phyloP scores from a whole-genome alignment of 495 filamentous ascomycete genomes.

The Sordaria brevicollis region DNA sequence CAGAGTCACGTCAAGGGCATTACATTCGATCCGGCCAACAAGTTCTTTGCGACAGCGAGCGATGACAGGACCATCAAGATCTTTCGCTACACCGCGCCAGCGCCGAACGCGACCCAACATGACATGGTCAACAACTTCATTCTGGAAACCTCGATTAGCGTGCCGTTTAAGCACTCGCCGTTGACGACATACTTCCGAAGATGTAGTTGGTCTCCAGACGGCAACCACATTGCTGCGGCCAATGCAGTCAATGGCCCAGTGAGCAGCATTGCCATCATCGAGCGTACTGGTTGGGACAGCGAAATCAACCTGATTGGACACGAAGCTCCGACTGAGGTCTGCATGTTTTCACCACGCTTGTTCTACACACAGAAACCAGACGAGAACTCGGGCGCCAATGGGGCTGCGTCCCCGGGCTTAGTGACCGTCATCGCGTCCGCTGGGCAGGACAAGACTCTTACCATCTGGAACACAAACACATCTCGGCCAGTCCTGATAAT shows the following conservation, averaged over 20 bases:
- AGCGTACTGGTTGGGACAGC: conserved; percentile 84
- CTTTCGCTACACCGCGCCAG: conserved; percentile 84
- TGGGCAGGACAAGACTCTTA: conserved; percentile 90
- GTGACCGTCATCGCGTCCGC: conserved; percentile 95
- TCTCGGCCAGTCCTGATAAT: conserved; percentile 80
- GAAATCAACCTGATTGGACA: conserved; percentile 97
- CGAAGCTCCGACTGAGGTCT: conserved; percentile 93
- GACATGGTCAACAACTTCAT: conserved; percentile 94
- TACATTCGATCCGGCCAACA: conserved; percentile 96
- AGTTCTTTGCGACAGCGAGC: conserved; percentile 96
- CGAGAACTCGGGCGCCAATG: conserved; percentile 26
- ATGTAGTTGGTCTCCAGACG: conserved; percentile 95
- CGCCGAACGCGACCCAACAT: conserved; percentile 83
- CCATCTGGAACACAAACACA: conserved; percentile 93
- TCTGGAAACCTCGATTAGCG: conserved; percentile 74
- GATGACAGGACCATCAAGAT: conserved; percentile 96
- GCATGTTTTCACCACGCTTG: conserved; percentile 86
- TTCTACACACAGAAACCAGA: conserved; percentile 62
- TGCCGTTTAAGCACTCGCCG: conserved; percentile 78
- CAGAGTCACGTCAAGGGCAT: conserved; percentile 98
- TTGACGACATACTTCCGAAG: conserved; percentile 94
- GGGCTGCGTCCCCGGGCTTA: conserved; percentile 27
- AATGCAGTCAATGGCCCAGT: conserved; percentile 97
- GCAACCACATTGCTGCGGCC: conserved; percentile 90
- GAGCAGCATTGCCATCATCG: conserved; percentile 91